phyloP scores from a whole-genome alignment of 2,329 filamentous ascomycete species.

The Cercospora nicotianae region DNA sequence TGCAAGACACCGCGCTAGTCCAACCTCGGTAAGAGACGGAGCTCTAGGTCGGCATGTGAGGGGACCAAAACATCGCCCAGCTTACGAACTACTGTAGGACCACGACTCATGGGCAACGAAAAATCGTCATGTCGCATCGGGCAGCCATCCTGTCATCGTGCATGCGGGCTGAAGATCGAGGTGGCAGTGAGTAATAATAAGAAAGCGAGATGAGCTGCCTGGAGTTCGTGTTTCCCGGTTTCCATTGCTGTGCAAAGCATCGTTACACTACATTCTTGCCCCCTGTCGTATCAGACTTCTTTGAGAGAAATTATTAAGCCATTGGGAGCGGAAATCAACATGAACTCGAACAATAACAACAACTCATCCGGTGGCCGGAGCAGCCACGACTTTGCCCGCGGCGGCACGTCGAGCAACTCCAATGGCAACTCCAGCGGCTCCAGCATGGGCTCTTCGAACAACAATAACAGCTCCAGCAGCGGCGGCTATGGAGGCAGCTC shows the following conservation, averaged over 20 bases:
- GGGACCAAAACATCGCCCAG: constrained; percentile 8
- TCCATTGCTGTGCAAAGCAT: not conserved
- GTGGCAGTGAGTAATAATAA: not conserved
- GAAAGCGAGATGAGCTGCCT: not conserved
- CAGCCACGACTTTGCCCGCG: constrained; percentile 16
- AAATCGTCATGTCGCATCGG: constrained; percentile 12
- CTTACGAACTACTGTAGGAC: constrained; percentile 8
- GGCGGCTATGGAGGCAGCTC: not conserved
- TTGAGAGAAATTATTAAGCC: not conserved
- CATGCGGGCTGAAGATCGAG: constrained; percentile 3
- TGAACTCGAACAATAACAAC: constrained; percentile 13
- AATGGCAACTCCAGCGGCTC: constrained; percentile 1
- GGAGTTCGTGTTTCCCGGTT: not conserved
- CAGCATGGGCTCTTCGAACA: constrained; percentile 6
- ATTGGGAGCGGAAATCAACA: constrained; percentile 4
- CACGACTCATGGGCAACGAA: constrained; percentile 8
- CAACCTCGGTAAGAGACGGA: constrained; percentile 6
- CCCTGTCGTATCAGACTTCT: not conserved
- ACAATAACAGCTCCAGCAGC: constrained; percentile 2
- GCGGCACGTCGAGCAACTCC: constrained; percentile 14
- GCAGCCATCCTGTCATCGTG: constrained; percentile 17
- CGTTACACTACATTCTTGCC: constrained; percentile 3
- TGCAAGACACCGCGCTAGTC: constrained; percentile 5
- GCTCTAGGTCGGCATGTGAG: constrained; percentile 8
- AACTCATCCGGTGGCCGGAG: constrained; percentile 10